Conservation (phyloP, 2,329 filamentous ascomycete genomes). For the Diaporthe longicolla region DNA sequence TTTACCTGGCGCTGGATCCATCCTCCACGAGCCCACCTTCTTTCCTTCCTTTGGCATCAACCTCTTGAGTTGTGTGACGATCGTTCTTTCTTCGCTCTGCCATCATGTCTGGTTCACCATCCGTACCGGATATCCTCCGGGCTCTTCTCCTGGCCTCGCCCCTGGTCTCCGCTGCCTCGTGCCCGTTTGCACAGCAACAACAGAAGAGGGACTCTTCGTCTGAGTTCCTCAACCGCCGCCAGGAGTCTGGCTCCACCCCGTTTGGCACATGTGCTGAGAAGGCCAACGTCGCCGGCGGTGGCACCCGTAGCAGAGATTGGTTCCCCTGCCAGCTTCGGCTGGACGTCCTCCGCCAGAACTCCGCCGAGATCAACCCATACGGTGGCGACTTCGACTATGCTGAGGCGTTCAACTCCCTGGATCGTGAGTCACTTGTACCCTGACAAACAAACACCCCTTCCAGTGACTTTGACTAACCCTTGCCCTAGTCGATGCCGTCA, state of each 20-base stretch:
- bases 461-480: not conserved
- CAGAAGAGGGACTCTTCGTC: slow-evolving; percentile 9
- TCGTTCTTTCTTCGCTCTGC: not conserved
- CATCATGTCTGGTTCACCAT: slow-evolving; percentile 27
- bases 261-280: slow-evolving; percentile 42
- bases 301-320: slow-evolving; percentile 77
- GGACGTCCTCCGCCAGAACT: slow-evolving; percentile 79
- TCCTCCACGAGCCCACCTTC: not conserved
- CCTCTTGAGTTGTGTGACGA: slow-evolving; percentile 16
- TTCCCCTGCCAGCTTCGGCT: slow-evolving; percentile 78
- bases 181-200: slow-evolving; percentile 38
- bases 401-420: slow-evolving; percentile 77
- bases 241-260: slow-evolving; percentile 5
- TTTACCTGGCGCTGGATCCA: slow-evolving; percentile 6
- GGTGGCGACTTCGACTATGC: slow-evolving; percentile 77
- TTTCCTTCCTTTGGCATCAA: not conserved
- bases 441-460: not conserved
- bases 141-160: slow-evolving; percentile 36
- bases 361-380: slow-evolving; percentile 71
- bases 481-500: slow-evolving; percentile 67
- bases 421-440: slow-evolving; percentile 55
- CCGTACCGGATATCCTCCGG: slow-evolving; percentile 31
- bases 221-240: slow-evolving; percentile 10
- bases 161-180: slow-evolving; percentile 36
- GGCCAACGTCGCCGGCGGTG: slow-evolving; percentile 67